phyloP scores from a whole-genome alignment of 345 rosid species.

The Toxicodendron radicans region DNA sequence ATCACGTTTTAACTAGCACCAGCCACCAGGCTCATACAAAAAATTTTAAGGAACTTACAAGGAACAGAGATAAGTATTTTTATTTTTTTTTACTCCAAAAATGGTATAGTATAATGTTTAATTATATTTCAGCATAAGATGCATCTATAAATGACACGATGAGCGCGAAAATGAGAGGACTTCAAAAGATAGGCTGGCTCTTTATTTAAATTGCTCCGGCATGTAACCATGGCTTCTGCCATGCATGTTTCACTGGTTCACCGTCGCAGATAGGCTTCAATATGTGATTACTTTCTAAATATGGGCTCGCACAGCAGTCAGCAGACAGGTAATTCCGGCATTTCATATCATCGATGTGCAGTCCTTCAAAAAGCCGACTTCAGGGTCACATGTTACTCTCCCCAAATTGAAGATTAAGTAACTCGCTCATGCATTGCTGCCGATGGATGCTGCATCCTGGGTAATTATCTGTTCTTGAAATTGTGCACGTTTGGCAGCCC shows the following conservation, averaged over 20 bases:
- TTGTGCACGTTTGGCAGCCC: conserved; percentile 57
- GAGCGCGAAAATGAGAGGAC: not conserved
- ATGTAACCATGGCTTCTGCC: conserved; percentile 10
- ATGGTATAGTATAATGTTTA: no score
- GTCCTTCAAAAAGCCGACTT: not conserved
- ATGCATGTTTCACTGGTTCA: not conserved
- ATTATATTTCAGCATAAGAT: not conserved
- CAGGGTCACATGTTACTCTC: not conserved
- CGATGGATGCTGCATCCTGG: conserved; percentile 26
- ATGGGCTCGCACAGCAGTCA: not conserved
- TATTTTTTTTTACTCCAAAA: no score
- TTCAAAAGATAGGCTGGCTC: not conserved
- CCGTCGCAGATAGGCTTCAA: not conserved
- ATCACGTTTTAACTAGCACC: no score
- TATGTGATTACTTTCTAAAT: not conserved
- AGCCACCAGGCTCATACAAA: no score
- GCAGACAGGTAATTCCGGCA: not conserved
- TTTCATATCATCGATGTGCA: not conserved
- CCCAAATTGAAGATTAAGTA: not conserved
- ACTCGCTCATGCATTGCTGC: conserved; percentile 17
- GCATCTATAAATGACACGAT: not conserved
- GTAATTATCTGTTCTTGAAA: conserved; percentile 50
- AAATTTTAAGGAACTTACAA: no score
- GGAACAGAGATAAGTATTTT: no score
- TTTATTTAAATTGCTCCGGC: not conserved